These are phyloP conservation scores for Colletotrichum sp. DNA, from an alignment of 2,329 filamentous ascomycete genomes.

Conservation along the genomic window DNA sequence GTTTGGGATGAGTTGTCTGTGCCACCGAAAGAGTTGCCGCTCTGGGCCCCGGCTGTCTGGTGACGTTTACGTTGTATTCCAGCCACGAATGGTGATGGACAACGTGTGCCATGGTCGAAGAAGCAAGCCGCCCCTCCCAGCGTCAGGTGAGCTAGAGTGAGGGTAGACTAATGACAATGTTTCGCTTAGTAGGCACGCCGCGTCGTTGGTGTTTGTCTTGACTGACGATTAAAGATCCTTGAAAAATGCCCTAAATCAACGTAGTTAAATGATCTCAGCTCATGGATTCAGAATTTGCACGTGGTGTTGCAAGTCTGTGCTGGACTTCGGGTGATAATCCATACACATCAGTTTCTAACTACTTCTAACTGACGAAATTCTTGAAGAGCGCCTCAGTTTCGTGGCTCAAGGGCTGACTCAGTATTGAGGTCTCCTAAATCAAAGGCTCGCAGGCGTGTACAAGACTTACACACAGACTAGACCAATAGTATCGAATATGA, in stretches of 20 bases:
- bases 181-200: rapidly evolving
- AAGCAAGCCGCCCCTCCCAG: background rate
- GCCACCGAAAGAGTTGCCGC: background rate
- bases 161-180: background rate
- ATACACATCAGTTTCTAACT: too few relatives aligned
- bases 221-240: background rate
- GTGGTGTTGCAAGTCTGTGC: too few relatives aligned
- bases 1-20: background rate
- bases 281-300: too few relatives aligned
- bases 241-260: background rate
- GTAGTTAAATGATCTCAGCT: background rate
- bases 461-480: too few relatives aligned
- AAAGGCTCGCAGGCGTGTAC: too few relatives aligned
- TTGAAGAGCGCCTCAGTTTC: too few relatives aligned
- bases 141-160: background rate
- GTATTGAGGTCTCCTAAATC: too few relatives aligned
- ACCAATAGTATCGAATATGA: too few relatives aligned
- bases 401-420: too few relatives aligned
- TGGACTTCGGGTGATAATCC: too few relatives aligned
- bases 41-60: background rate
- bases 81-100: background rate
- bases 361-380: too few relatives aligned
- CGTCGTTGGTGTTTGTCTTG: rapidly evolving
- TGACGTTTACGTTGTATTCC: background rate
- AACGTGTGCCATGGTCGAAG: background rate